These are phyloP conservation scores for Syzygium syzygioides DNA, from an alignment of 441 rosid genomes.

Conservation along the genomic window DNA sequence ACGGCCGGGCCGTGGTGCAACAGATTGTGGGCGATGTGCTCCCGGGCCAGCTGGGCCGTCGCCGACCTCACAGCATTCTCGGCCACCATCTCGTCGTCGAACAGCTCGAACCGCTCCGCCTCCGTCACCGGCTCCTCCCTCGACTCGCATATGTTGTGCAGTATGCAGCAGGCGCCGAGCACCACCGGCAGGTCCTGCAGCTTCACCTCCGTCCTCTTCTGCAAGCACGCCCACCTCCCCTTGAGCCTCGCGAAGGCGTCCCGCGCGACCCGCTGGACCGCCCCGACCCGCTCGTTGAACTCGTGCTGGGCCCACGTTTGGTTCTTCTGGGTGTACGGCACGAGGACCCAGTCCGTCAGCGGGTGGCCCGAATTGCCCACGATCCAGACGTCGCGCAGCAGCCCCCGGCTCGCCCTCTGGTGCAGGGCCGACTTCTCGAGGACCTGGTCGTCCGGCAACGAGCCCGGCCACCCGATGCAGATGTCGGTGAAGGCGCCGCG, in stretches of 20 bases:
- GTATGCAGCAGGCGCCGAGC: constrained; percentile 80
- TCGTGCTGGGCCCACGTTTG: constrained; percentile 82
- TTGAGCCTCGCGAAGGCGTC: constrained; percentile 58
- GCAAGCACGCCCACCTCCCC: constrained; percentile 74
- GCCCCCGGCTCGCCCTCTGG: constrained; percentile 55
- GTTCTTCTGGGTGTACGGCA: constrained; percentile 68
- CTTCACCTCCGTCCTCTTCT: constrained; percentile 76
- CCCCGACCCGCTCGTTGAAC: constrained; percentile 57
- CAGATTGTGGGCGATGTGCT: constrained; percentile 69
- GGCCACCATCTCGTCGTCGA: constrained; percentile 59
- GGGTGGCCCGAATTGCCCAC: constrained; percentile 68
- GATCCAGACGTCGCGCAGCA: constrained; percentile 59
- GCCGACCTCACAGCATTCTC: constrained; percentile 47
- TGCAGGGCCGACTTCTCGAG: constrained; percentile 60
- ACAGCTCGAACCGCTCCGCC: constrained; percentile 44
- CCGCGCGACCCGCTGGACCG: constrained; percentile 31
- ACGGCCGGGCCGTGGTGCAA: constrained; percentile 72
- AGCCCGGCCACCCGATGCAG: constrained; percentile 89
- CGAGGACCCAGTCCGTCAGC: constrained; percentile 65
- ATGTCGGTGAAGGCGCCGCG: constrained; percentile 67
- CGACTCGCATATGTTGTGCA: constrained; percentile 81
- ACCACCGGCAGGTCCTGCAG: constrained; percentile 74
- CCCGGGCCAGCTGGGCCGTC: constrained; percentile 43
- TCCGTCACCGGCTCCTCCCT: constrained; percentile 40
- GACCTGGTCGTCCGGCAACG: constrained; percentile 67